phyloP scores from a whole-genome alignment of 495 filamentous ascomycete species.

The Echria macrotheca region DNA sequence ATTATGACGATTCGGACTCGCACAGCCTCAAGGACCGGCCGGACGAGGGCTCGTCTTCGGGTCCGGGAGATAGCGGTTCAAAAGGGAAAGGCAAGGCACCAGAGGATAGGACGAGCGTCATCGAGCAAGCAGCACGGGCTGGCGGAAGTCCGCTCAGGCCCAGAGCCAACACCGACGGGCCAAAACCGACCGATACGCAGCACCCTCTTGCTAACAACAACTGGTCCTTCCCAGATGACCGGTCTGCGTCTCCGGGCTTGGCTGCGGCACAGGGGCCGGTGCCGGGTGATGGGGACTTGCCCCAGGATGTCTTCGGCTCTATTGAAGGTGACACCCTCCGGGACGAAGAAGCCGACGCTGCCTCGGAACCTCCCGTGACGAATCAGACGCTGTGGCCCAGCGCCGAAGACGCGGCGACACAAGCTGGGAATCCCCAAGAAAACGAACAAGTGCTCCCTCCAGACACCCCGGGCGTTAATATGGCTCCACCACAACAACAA shows the following conservation, averaged over 20 bases:
- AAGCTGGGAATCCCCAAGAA: too few species aligned
- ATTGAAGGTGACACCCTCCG: not conserved
- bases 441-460: too few species aligned
- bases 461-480: too few species aligned
- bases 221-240: conserved; percentile 38
- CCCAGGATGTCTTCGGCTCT: not conserved
- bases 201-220: conserved; percentile 46
- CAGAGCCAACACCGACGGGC: conserved; percentile 46
- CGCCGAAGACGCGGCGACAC: too few species aligned
- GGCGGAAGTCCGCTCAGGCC: conserved; percentile 6
- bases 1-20: too few species aligned
- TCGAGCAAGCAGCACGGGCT: too few species aligned
- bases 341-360: too few species aligned
- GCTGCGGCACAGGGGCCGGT: too few species aligned
- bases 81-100: not conserved
- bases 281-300: not conserved
- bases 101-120: too few species aligned
- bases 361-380: too few species aligned
- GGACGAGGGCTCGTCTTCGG: conserved; percentile 13
- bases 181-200: conserved; percentile 23
- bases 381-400: too few species aligned
- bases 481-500: not conserved
- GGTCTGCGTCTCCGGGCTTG: not conserved
- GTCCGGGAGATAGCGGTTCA: not conserved
- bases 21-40: too few species aligned